These are phyloP conservation scores for Globisporangium paroecandrum DNA, from an alignment of 352 stramenopile species.

Conservation along the genomic window DNA sequence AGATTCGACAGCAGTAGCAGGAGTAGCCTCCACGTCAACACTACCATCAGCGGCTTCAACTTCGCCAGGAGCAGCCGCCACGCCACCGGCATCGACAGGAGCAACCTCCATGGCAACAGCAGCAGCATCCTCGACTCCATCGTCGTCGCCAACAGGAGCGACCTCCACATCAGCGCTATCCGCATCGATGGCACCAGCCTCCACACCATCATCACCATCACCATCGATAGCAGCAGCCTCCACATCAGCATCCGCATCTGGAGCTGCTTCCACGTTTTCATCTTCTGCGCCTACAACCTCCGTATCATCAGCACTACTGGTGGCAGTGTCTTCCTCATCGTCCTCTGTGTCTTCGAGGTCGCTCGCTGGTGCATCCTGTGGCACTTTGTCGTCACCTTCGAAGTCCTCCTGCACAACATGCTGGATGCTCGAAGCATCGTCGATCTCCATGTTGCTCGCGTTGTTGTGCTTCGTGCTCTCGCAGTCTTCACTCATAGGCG, in stretches of 20 bases:
- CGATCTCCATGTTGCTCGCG: neutral
- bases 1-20: neutral
- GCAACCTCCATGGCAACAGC: neutral
- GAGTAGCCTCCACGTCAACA: neutral
- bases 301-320: neutral
- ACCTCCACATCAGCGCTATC: neutral
- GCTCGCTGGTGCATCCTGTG: neutral
- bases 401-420: constrained; percentile 6
- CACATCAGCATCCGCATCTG: neutral
- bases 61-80: neutral
- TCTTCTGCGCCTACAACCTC: neutral
- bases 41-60: neutral
- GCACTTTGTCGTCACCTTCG: neutral
- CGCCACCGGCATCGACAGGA: neutral
- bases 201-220: neutral
- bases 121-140: neutral
- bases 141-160: neutral
- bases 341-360: neutral
- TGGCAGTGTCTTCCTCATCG: neutral
- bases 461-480: neutral
- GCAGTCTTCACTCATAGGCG: neutral
- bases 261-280: neutral
- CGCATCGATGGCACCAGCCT: neutral
- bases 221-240: neutral
- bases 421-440: constrained; percentile 1